Evolutionary conservation across 345 rosid species (phyloP), one percentile per base, ranked within the genome.

Genomic region (Boechera retrofracta): DNA sequence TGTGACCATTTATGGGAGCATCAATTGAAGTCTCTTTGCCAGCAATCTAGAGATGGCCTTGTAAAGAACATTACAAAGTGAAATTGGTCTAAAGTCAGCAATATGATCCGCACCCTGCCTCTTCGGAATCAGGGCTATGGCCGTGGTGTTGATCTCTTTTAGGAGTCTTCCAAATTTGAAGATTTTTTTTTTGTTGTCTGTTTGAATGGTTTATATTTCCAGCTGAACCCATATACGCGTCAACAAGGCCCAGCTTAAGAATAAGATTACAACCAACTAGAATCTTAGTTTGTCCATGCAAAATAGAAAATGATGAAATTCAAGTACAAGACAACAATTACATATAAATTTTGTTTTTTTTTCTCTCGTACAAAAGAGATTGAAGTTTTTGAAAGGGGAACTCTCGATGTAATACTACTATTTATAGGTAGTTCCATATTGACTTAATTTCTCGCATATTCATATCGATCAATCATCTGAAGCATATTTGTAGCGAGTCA

Each of bases 321-420:
- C n/a, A 64, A 77, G n/a, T 56, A 33, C 36, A 71, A 38, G 18
- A 71, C 26, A 48, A 61, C 49, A 32, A n/a, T 26, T 53, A 64
- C 57, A 66, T 57, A 39, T 58, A 31, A 58, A 2, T 31, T n/a
- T 24, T 41, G 0, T 60, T 52, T 18, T 9, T 51, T 10, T 41
- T 45, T 26, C 6, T 77, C 69, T 61, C 44, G 21, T 16, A 36
- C 56, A 8, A 45, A 29, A 28, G 54, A 72, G 62, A 78, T 72
- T 78, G 81, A 78, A 78, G 81, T 78, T 58, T 78, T 35, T 72
- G 68, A 49, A 57, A 59, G 77, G 77, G 81, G 81, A 66, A 78
- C 81, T 72, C 58, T 52, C 10, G 15, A 39, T 63, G 42, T 7
- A 28, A 11, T 52, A 52, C 10, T 52, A 52, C 10, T 51, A 39